Conservation (phyloP, 768 basidiomycete species). For the Leccinum obscurum region DNA sequence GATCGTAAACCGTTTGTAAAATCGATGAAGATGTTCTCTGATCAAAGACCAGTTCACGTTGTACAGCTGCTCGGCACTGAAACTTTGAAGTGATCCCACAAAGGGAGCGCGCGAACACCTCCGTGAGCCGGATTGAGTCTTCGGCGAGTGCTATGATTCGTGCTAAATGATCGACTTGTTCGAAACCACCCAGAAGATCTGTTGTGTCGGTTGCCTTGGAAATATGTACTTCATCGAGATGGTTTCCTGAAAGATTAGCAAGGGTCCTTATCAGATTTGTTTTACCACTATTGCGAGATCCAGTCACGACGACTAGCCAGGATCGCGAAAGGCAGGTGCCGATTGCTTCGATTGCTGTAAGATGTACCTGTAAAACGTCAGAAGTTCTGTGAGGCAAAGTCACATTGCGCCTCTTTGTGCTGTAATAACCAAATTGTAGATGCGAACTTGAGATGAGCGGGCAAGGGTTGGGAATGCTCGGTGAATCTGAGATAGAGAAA, state of each 20-base stretch:
- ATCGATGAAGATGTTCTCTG: conserved; percentile 19
- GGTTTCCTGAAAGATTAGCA: conserved; percentile 68
- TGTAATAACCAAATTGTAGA: conserved; percentile 69
- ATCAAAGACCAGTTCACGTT: conserved; percentile 17
- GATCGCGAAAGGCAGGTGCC: conserved; percentile 69
- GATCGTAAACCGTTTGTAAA: conserved; percentile 25
- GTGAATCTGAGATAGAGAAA: conserved; percentile 40
- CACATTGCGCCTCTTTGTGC: conserved; percentile 33
- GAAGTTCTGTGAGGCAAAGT: conserved; percentile 42
- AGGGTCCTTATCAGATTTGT: conserved; percentile 68
- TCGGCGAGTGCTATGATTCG: conserved; percentile 40
- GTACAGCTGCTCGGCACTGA: conserved; percentile 16
- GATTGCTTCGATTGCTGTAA: conserved; percentile 71
- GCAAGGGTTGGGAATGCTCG: conserved; percentile 39
- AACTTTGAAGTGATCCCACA: conserved; percentile 21
- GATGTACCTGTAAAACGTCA: conserved; percentile 59
- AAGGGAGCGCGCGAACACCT: conserved; percentile 39
- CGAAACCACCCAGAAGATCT: conserved; percentile 94
- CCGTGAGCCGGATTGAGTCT: conserved; percentile 40
- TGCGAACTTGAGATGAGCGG: conserved; percentile 41
- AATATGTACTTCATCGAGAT: conserved; percentile 71
- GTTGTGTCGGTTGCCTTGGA: conserved; percentile 89
- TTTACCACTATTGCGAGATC: conserved; percentile 75
- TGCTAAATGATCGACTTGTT: conserved; percentile 72
- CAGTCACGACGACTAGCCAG: conserved; percentile 90